Evolutionary conservation across 1,139 yeast genomes (phyloP), one percentile per base, ranked within the genome.

Genomic region (Debaryomyces coudertii): DNA sequence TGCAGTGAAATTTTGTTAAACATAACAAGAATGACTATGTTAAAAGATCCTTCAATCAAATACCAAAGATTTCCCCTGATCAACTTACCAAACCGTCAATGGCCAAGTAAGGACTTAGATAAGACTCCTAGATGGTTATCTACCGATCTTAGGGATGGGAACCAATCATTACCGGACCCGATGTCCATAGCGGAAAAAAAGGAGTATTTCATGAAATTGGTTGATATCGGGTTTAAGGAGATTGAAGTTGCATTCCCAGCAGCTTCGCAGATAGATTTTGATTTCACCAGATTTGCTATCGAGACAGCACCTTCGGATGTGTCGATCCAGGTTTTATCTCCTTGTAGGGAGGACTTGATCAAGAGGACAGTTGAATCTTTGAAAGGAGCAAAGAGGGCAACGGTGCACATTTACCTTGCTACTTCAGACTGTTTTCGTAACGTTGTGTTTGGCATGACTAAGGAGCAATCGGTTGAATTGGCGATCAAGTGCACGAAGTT

Each of bases 191-290:
- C 78, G 33, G 97, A 93, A 66, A 93, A 93, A 72, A 89, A 89
- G 66, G 87, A 80, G 55, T 92, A 89, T 67, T 92, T 92, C 73
- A 80, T 84, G 54, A 89, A 90, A 66, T 76, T 93, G 48, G 73
- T 92, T n/a, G 93, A 89, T 34, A 73, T 90, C 42, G 98, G 98
- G 0, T 93, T 90, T 75, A 93, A 93, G 67, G 99, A 93, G 69
- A 93, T 93, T 54, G 99, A 93, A 69, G 98, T 93, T 14, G 84
- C 97, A 0, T 93, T 93, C 72, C 98, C 99, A 11, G 85, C 96
- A 22, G 98, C 98, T 2, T 88, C 96, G 4, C 98, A 92, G 65
- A 84, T 89, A 23, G 99, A 93, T 68, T 93, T 93, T 62, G 98
- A 93, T 65, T 93, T 93, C 72, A 93, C 98, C 28, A 79, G 97